Conservation (phyloP, 345 rosid species). For the Aurinia saxatilis region DNA sequence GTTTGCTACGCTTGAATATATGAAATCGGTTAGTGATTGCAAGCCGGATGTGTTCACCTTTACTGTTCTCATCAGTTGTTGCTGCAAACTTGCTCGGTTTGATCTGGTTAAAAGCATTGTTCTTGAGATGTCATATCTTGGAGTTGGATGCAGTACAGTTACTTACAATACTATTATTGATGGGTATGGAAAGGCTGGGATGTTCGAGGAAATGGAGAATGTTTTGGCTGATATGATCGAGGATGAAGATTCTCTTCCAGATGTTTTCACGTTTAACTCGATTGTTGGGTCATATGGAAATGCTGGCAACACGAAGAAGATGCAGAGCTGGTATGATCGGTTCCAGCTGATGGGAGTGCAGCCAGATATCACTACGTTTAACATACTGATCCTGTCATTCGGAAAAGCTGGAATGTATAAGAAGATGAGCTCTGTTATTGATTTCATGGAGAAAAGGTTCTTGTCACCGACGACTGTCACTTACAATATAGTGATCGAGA, state of each 20-base stretch:
- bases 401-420: conserved; percentile 54
- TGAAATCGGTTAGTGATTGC: conserved; percentile 68
- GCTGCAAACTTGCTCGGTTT: conserved; percentile 43
- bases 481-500: conserved; percentile 59
- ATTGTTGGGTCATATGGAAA: conserved; percentile 65
- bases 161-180: conserved; percentile 64
- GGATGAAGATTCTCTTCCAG: conserved; percentile 54
- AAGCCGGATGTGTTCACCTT: conserved; percentile 72
- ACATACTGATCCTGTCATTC: conserved; percentile 58
- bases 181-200: conserved; percentile 69
- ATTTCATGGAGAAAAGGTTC: conserved; percentile 66
- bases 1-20: conserved; percentile 46
- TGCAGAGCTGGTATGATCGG: conserved; percentile 74
- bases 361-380: conserved; percentile 64
- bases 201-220: conserved; percentile 70
- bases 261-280: conserved; percentile 66
- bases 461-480: conserved; percentile 46
- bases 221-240: conserved; percentile 58
- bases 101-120: conserved; percentile 45
- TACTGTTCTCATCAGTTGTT: conserved; percentile 51
- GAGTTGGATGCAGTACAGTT: conserved; percentile 49
- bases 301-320: conserved; percentile 40
- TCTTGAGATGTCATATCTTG: conserved; percentile 70
- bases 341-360: conserved; percentile 72
- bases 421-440: conserved; percentile 59